Percentiles rank a stretch among this genome's conserved stretches.
These are phyloP conservation scores for Aaosphaeria arxii DNA, from an alignment of 2,329 filamentous ascomycete genomes.

Conservation along the genomic window DNA sequence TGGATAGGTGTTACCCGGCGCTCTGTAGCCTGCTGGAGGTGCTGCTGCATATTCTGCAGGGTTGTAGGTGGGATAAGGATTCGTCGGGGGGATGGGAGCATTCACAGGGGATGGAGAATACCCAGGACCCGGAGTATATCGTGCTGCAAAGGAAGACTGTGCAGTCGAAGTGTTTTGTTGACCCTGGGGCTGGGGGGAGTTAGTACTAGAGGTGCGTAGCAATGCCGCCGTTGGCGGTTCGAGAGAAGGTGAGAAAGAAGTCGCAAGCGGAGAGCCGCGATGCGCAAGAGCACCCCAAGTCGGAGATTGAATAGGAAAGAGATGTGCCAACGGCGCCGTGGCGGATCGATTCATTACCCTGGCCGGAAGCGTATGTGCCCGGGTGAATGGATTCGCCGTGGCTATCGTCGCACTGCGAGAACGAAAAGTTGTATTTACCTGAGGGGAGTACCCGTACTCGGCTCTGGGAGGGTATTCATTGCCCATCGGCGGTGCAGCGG, in stretches of 20 bases:
- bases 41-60: conserved; percentile 26
- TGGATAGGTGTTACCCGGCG: conserved; percentile 18
- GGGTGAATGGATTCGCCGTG: conserved; percentile 16
- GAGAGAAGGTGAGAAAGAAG: conserved; percentile 31
- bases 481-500: conserved; percentile 1
- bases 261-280: conserved; percentile 26
- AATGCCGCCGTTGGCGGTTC: conserved; percentile 35
- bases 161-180: conserved; percentile 7
- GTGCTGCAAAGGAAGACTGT: conserved; percentile 20
- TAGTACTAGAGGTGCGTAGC: conserved; percentile 28
- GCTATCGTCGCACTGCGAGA: conserved; percentile 25
- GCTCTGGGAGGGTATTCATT: conserved; percentile 12
- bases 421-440: conserved; percentile 38
- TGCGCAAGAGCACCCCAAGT: conserved; percentile 14
- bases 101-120: conserved; percentile 28
- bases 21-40: conserved; percentile 12
- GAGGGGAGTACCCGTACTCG: conserved; percentile 27
- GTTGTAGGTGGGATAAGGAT: conserved; percentile 27
- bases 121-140: conserved; percentile 29
- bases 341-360: conserved; percentile 15
- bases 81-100: conserved; percentile 16
- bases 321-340: background rate
- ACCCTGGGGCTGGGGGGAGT: conserved; percentile 25
- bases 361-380: conserved; percentile 14
- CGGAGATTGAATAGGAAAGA: conserved; percentile 9